Evolutionary conservation across 2,329 filamentous ascomycete species (phyloP).

Genomic region (Huntiella bhutanensis): DNA sequence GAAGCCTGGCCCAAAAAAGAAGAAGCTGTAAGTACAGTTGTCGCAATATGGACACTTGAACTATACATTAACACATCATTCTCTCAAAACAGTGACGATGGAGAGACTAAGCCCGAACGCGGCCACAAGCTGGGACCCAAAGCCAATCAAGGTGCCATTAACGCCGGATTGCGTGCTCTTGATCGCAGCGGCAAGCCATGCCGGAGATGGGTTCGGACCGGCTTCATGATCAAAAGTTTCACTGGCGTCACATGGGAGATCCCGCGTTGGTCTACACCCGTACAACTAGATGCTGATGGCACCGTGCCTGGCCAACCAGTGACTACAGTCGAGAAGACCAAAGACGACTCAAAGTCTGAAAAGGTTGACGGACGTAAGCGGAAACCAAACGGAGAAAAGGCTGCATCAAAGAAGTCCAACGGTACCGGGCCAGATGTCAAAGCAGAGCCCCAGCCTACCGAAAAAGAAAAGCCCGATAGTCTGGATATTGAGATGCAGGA

Average conservation of each 20-base stretch:
- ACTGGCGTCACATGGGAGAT: constrained; percentile 73
- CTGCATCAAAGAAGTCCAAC: neutral
- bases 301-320: neutral
- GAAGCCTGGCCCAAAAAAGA: constrained; percentile 94
- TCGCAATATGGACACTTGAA: constrained; percentile 16
- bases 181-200: constrained; percentile 85
- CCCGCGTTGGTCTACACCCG: constrained; percentile 61
- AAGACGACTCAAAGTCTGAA: neutral
- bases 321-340: neutral
- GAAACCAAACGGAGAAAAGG: neutral
- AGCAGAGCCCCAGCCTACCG: constrained; percentile 14
- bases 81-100: constrained; percentile 32
- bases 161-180: constrained; percentile 81
- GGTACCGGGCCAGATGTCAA: constrained; percentile 19
- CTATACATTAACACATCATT: constrained; percentile 5
- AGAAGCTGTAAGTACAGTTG: constrained; percentile 61
- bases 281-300: constrained; percentile 26
- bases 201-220: constrained; percentile 73
- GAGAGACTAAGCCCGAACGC: constrained; percentile 34
- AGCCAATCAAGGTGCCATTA: constrained; percentile 93
- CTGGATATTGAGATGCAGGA: constrained; percentile 33
- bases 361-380: neutral
- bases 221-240: constrained; percentile 76
- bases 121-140: constrained; percentile 82
- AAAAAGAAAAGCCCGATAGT: constrained; percentile 38